Evolutionary conservation across 495 filamentous ascomycete genomes (phyloP).

Genomic region (Astrothelium macrocarpum): DNA sequence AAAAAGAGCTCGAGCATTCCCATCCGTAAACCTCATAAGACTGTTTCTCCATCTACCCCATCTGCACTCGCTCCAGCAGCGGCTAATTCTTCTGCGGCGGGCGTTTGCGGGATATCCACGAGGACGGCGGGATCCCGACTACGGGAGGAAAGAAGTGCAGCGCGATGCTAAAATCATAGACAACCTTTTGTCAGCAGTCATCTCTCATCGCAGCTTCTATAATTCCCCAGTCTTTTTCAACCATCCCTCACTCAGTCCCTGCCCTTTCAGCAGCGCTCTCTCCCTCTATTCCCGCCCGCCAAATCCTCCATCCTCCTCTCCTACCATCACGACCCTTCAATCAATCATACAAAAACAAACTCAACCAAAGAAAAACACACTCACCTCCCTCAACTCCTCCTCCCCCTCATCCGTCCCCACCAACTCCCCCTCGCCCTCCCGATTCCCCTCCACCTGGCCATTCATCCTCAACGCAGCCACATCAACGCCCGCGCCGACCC

Average conservation of each 20-base stretch:
- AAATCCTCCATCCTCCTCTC: neutral
- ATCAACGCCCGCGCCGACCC: neutral
- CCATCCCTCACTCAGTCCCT: neutral
- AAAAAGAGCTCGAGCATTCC: too few species aligned
- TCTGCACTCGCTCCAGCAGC: conserved; percentile 8
- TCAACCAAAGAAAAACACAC: neutral
- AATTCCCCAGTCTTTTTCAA: neutral
- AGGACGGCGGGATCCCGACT: conserved; percentile 26
- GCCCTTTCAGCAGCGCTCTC: neutral
- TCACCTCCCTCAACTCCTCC: neutral
- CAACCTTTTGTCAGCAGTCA: neutral
- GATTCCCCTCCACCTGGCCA: neutral
- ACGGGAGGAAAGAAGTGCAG: conserved; percentile 17
- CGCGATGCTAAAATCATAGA: conserved; percentile 19
- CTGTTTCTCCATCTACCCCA: neutral
- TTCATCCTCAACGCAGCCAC: conserved; percentile 1
- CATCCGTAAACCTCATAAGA: neutral
- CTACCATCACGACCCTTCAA: neutral
- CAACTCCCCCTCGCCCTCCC: neutral
- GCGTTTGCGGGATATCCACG: conserved; percentile 25
- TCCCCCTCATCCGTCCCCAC: neutral
- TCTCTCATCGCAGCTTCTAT: neutral
- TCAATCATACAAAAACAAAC: neutral
- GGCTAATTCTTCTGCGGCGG: conserved; percentile 26
- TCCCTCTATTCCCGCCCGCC: neutral